Conservation (phyloP, 805 yeast species). For the Groenewaldozyma salmanticensis region DNA sequence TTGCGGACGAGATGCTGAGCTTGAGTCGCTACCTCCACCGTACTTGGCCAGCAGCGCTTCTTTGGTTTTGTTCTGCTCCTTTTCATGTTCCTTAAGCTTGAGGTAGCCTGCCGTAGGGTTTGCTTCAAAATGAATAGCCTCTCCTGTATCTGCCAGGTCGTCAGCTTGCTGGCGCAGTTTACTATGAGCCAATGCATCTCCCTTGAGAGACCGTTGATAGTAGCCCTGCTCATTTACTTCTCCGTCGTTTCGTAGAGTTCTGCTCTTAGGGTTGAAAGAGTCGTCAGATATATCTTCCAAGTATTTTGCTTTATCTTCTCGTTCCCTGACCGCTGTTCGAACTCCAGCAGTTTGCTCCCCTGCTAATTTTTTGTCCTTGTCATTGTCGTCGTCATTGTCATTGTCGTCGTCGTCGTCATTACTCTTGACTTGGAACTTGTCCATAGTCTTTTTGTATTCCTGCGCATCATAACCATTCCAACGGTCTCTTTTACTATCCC, state of each 20-base stretch:
- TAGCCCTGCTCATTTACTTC: slow-evolving; percentile 34
- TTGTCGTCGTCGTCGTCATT: slow-evolving; percentile 21
- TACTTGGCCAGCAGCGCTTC: slow-evolving; percentile 31
- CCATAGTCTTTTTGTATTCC: slow-evolving; percentile 47
- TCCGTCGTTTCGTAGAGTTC: slow-evolving; percentile 25
- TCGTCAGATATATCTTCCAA: slow-evolving; percentile 40
- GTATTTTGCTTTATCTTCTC: slow-evolving; percentile 73
- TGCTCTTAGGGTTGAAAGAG: slow-evolving; percentile 26
- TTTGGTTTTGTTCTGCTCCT: slow-evolving; percentile 24
- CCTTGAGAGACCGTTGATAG: slow-evolving; percentile 45
- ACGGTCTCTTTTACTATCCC: slow-evolving; percentile 66
- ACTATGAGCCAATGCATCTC: slow-evolving; percentile 48
- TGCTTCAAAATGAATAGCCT: slow-evolving; percentile 28
- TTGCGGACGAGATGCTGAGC: neutral
- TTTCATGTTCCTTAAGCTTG: slow-evolving; percentile 29
- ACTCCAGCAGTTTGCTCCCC: slow-evolving; percentile 23
- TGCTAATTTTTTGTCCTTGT: slow-evolving; percentile 26
- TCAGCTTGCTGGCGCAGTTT: slow-evolving; percentile 42
- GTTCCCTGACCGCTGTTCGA: slow-evolving; percentile 42
- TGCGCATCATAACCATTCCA: slow-evolving; percentile 71
- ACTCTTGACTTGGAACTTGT: slow-evolving; percentile 15
- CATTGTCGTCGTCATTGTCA: slow-evolving; percentile 27
- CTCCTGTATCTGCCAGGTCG: slow-evolving; percentile 29
- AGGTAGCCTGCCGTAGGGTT: slow-evolving; percentile 40
- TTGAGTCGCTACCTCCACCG: slow-evolving; percentile 21